These are phyloP conservation scores for Pseudogymnoascus sp. DNA, from an alignment of 2,329 filamentous ascomycete genomes.

Conservation along the genomic window DNA sequence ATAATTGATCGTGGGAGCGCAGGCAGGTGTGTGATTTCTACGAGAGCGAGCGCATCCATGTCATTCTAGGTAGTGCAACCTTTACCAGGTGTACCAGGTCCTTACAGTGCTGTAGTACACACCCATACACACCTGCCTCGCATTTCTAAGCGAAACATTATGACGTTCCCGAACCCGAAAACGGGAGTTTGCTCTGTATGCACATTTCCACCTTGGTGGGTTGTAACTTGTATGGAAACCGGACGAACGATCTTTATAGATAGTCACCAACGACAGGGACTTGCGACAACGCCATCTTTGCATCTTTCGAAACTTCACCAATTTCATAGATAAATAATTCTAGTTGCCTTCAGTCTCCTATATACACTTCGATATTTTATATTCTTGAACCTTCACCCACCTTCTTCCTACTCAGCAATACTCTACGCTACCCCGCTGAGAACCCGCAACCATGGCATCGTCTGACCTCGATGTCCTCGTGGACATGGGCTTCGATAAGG, in stretches of 20 bases:
- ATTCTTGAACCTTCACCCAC: background rate
- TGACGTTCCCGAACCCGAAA: conserved; percentile 13
- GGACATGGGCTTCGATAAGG: conserved; percentile 75
- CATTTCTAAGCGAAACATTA: background rate
- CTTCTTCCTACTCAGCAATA: background rate
- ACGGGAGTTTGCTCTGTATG: conserved; percentile 7
- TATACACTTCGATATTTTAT: background rate
- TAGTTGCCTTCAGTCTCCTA: background rate
- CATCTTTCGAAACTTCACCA: background rate
- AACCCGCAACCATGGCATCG: conserved; percentile 41
- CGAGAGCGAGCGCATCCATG: background rate
- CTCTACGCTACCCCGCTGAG: conserved; percentile 14
- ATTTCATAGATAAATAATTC: background rate
- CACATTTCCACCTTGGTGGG: conserved; percentile 10
- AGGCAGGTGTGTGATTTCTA: background rate
- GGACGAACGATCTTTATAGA: background rate
- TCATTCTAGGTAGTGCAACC: background rate
- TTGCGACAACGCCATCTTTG: background rate
- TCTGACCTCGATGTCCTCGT: conserved; percentile 55
- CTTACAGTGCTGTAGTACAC: background rate
- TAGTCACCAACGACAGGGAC: background rate
- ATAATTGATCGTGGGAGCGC: background rate
- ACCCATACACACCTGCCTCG: background rate
- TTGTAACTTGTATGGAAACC: background rate
- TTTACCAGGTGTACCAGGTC: background rate